Percentiles rank a stretch among this genome's conserved stretches.
These are phyloP conservation scores for Rhipidocladum racemiflorum DNA, from an alignment of 176 grass and related monocot species.

Conservation along the genomic window DNA sequence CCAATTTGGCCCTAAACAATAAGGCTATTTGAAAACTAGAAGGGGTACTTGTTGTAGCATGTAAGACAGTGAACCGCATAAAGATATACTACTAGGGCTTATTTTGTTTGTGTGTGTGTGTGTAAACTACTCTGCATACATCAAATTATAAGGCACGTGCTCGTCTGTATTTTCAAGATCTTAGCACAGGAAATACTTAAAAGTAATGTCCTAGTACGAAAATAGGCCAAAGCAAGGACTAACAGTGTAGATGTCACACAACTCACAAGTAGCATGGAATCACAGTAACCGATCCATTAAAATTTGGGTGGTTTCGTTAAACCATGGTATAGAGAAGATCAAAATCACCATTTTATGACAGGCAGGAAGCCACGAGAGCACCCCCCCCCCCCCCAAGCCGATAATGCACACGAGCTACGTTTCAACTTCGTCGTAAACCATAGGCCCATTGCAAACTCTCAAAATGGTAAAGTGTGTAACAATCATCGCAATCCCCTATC, in stretches of 20 bases:
- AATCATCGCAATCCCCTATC: too few relatives aligned
- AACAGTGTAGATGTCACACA: neutral
- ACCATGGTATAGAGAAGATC: too few relatives aligned
- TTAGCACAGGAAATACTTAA: neutral
- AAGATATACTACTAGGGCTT: neutral
- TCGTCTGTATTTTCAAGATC: neutral
- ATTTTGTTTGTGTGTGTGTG: neutral
- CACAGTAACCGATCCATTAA: neutral
- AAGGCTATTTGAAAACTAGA: neutral
- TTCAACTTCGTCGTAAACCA: too few relatives aligned
- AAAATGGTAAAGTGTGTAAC: too few relatives aligned
- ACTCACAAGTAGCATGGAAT: neutral
- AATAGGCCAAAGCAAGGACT: neutral
- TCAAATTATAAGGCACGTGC: neutral
- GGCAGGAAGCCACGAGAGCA: too few relatives aligned
- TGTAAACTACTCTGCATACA: neutral
- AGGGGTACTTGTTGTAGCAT: neutral
- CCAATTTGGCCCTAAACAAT: neutral
- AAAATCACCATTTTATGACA: too few relatives aligned
- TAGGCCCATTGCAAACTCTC: too few relatives aligned
- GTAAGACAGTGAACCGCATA: neutral
- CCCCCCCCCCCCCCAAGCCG: too few relatives aligned
- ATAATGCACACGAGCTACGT: too few relatives aligned
- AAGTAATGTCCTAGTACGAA: neutral
- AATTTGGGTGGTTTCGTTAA: neutral